These are phyloP conservation scores for Ampelomyces quisqualis DNA, from an alignment of 2,329 filamentous ascomycete species.

Conservation along the genomic window DNA sequence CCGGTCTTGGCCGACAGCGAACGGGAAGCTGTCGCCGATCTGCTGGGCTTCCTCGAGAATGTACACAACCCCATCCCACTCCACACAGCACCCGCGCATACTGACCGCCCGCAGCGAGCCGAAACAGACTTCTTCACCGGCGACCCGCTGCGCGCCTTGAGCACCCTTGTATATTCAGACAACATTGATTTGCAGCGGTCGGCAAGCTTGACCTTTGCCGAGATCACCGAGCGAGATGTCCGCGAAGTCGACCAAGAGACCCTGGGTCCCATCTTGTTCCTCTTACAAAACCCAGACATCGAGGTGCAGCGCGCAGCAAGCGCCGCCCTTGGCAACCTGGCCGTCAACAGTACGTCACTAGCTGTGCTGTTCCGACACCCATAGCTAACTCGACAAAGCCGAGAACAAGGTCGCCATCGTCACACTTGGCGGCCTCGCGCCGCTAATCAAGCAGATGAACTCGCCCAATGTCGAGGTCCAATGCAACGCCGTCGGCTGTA, in stretches of 20 bases:
- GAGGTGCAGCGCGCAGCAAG: conserved; percentile 97
- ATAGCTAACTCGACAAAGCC: conserved; percentile 64
- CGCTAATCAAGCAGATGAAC: conserved; percentile 97
- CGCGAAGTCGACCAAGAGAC: conserved; percentile 93
- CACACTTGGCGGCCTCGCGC: conserved; percentile 81
- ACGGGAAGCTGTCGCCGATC: conserved; percentile 91
- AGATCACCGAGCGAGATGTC: conserved; percentile 98
- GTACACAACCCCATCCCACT: conserved; percentile 51
- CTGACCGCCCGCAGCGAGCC: conserved; percentile 65
- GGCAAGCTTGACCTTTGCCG: conserved; percentile 96
- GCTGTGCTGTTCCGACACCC: conserved; percentile 2
- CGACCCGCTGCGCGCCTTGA: conserved; percentile 88
- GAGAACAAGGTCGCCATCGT: conserved; percentile 99
- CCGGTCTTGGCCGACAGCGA: conserved; percentile 88
- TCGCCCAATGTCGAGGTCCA: conserved; percentile 97
- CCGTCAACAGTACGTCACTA: conserved; percentile 77
- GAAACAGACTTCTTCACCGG: conserved; percentile 99
- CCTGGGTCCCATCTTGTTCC: conserved; percentile 90
- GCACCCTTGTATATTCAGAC: conserved; percentile 95
- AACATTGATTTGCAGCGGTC: conserved; percentile 98
- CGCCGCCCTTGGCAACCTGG: conserved; percentile 90
- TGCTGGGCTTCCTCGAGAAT: conserved; percentile 94
- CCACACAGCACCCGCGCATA: conserved; percentile 11
- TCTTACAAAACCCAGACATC: conserved; percentile 92
- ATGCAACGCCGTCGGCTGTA: conserved; percentile 98